A percentile compares a stretch with the other conserved stretches of the same genome.
Evolutionary conservation across 805 yeast genomes (phyloP).

Genomic region (Kluyveromyces starmeri): DNA sequence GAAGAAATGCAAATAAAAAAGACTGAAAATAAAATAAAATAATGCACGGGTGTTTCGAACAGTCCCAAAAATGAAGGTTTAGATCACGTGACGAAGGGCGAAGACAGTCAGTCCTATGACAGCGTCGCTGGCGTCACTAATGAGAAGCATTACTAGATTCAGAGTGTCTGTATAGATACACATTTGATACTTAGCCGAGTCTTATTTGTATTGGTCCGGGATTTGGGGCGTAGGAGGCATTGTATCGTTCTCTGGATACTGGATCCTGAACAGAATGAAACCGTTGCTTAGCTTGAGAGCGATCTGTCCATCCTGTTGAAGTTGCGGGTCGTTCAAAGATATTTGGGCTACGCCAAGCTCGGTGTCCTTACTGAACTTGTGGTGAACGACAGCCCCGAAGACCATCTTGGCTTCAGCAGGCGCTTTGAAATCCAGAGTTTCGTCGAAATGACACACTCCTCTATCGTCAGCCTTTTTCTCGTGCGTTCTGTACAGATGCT

Average conservation of each 20-base stretch:
- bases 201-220: conserved; percentile 7
- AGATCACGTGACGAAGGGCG: too few relatives aligned
- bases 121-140: too few relatives aligned
- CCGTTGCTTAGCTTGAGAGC: conserved; percentile 26
- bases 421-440: conserved; percentile 59
- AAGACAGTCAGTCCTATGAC: too few relatives aligned
- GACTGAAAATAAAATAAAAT: too few relatives aligned
- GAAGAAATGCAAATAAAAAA: too few relatives aligned
- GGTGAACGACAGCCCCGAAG: conserved; percentile 57
- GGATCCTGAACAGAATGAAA: conserved; percentile 21
- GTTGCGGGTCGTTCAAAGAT: conserved; percentile 36
- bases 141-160: too few relatives aligned
- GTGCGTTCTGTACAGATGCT: conserved; percentile 60
- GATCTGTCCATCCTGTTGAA: conserved; percentile 24
- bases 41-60: too few relatives aligned
- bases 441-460: conserved; percentile 49
- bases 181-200: too few relatives aligned
- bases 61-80: too few relatives aligned
- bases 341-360: conserved; percentile 55
- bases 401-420: conserved; percentile 49
- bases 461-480: conserved; percentile 39
- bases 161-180: too few relatives aligned
- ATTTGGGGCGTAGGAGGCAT: conserved; percentile 9
- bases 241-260: conserved; percentile 14
- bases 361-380: conserved; percentile 60